phyloP scores from a whole-genome alignment of 129 eudicot species.

The Sambucus nigra region DNA sequence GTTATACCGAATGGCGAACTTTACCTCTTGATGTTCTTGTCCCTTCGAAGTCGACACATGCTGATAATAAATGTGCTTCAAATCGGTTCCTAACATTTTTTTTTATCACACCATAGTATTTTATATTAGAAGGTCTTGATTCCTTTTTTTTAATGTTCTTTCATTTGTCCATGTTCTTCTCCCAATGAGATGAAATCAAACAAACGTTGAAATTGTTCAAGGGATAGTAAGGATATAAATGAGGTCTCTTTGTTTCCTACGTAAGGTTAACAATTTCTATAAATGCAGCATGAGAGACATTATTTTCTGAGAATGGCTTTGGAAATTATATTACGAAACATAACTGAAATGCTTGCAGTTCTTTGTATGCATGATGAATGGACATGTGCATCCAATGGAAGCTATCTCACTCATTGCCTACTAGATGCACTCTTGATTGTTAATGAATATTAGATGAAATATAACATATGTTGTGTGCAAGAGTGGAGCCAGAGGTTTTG shows the following conservation, averaged over 20 bases:
- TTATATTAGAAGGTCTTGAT: background rate
- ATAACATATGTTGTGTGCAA: no score
- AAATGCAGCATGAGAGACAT: no score
- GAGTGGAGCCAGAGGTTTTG: no score
- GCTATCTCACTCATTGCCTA: no score
- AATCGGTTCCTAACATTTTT: conserved; percentile 37
- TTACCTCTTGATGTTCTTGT: conserved; percentile 59
- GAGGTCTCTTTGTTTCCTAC: no score
- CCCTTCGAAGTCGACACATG: conserved; percentile 78
- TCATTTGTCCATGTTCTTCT: conserved; percentile 66
- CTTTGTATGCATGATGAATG: no score
- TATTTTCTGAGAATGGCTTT: no score
- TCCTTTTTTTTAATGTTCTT: conserved; percentile 8
- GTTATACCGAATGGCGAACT: conserved; percentile 75
- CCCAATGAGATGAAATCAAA: conserved; percentile 50
- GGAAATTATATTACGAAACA: no score
- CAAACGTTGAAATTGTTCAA: conserved; percentile 30
- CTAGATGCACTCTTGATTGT: no score
- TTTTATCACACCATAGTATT: background rate
- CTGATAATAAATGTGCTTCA: conserved; percentile 59
- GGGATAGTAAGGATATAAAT: conserved; percentile 39
- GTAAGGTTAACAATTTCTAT: no score
- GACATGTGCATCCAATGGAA: background rate
- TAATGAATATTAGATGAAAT: no score
- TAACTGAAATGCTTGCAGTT: background rate